Percentiles rank a stretch among this genome's conserved stretches.
These are phyloP conservation scores for Xanthoconium purpureum DNA, from an alignment of 768 basidiomycete genomes.

Conservation along the genomic window DNA sequence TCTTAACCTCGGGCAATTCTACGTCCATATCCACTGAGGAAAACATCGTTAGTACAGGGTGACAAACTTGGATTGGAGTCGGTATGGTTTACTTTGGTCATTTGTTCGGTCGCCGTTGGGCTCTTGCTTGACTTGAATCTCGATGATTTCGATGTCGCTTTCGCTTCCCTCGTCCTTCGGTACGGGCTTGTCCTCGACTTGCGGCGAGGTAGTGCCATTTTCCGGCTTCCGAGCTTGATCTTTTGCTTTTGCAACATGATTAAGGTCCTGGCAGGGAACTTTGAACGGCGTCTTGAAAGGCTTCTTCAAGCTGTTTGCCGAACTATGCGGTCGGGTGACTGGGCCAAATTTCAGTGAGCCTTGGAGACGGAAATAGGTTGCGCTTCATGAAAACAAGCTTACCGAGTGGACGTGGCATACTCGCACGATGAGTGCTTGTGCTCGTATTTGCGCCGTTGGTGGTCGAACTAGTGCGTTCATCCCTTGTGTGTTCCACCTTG, in stretches of 20 bases:
- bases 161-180: neutral
- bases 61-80: neutral
- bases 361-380: neutral
- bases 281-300: slow-evolving; percentile 52
- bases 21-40: slow-evolving; percentile 6
- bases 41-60: neutral
- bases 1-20: slow-evolving; percentile 28
- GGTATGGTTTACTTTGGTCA: neutral
- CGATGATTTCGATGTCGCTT: slow-evolving; percentile 10
- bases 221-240: neutral
- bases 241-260: neutral
- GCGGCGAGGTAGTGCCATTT: neutral
- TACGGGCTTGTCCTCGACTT: neutral
- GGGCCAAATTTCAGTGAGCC: neutral
- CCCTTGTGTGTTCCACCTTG: slow-evolving; percentile 13
- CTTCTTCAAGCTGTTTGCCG: slow-evolving; percentile 41
- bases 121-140: slow-evolving; percentile 3
- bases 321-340: slow-evolving; percentile 50
- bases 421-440: neutral
- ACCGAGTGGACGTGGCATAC: slow-evolving; percentile 26
- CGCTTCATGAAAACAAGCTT: neutral
- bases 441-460: neutral
- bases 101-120: neutral
- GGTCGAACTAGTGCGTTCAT: neutral
- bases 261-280: slow-evolving; percentile 45